These are phyloP conservation scores for Aspergillus haitiensis DNA, from an alignment of 495 filamentous ascomycete genomes.

Conservation along the genomic window DNA sequence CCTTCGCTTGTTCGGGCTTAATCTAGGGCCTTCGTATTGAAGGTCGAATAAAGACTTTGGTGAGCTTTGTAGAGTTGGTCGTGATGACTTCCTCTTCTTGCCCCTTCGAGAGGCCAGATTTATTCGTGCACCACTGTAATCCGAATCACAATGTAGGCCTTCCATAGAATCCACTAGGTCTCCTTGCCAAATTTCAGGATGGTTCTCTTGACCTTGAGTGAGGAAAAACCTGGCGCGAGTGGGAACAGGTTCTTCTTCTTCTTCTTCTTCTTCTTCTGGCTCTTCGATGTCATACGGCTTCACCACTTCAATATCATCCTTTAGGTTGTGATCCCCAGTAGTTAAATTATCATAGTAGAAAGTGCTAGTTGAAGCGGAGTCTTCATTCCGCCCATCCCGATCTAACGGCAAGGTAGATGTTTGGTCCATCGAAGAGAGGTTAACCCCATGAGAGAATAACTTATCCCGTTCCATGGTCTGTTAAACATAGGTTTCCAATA, in stretches of 20 bases:
- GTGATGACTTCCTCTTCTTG: constrained; percentile 40
- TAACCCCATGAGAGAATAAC: not conserved
- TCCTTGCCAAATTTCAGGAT: constrained; percentile 33
- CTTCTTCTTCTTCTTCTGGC: constrained; percentile 42
- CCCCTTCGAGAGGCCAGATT: constrained; percentile 27
- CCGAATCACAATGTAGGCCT: constrained; percentile 29
- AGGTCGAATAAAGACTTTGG: constrained; percentile 13
- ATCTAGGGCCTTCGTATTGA: constrained; percentile 14
- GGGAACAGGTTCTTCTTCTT: too few species aligned
- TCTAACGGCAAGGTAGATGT: not conserved
- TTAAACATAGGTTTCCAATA: not conserved
- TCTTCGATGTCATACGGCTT: constrained; percentile 49
- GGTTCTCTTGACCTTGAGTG: constrained; percentile 16
- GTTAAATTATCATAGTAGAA: constrained; percentile 7
- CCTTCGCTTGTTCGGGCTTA: constrained; percentile 31
- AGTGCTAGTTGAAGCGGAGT: not conserved
- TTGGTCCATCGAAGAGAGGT: not conserved
- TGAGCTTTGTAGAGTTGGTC: not conserved
- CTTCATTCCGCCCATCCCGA: not conserved
- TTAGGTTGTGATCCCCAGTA: not conserved
- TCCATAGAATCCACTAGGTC: constrained; percentile 39
- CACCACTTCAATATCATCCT: constrained; percentile 25
- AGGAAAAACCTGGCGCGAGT: too few species aligned
- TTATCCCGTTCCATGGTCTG: constrained; percentile 1
- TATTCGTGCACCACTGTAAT: constrained; percentile 14